Conservation (phyloP, 352 stramenopile genomes). For the Peronospora belbahrii region DNA sequence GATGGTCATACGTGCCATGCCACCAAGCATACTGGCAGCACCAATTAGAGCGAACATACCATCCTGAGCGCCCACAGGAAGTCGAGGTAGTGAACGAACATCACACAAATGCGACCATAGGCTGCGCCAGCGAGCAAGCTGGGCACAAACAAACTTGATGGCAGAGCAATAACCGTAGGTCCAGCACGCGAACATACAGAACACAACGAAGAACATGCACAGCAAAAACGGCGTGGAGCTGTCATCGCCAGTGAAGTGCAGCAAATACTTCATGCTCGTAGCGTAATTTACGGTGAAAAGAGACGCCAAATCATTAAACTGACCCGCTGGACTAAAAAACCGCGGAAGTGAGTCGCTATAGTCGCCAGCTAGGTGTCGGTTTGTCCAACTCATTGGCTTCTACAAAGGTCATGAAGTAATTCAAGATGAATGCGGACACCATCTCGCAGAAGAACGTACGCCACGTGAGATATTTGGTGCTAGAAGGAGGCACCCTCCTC, state of each 20-base stretch:
- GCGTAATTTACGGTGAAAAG: slow-evolving; percentile 94
- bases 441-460: slow-evolving; percentile 96
- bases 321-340: slow-evolving; percentile 91
- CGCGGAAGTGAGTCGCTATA: slow-evolving; percentile 83
- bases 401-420: slow-evolving; percentile 81
- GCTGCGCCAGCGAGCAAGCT: slow-evolving; percentile 92
- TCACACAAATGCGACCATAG: slow-evolving; percentile 84
- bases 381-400: slow-evolving; percentile 37
- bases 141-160: slow-evolving; percentile 95
- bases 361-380: slow-evolving; percentile 28
- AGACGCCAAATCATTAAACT: slow-evolving; percentile 97
- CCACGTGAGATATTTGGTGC: slow-evolving; percentile 97
- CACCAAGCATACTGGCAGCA: slow-evolving; percentile 90
- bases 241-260: slow-evolving; percentile 89
- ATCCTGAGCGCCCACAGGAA: slow-evolving; percentile 62
- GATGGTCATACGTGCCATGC: slow-evolving; percentile 98
- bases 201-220: slow-evolving; percentile 94
- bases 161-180: slow-evolving; percentile 96
- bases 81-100: slow-evolving; percentile 48
- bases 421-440: slow-evolving; percentile 80
- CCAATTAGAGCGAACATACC: slow-evolving; percentile 97
- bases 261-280: slow-evolving; percentile 92
- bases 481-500: slow-evolving; percentile 98
- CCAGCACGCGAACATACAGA: slow-evolving; percentile 89
- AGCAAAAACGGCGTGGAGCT: slow-evolving; percentile 93